Base-by-base conservation (phyloP, 257 asterid species). In the Nicotiana tabacum region DNA sequence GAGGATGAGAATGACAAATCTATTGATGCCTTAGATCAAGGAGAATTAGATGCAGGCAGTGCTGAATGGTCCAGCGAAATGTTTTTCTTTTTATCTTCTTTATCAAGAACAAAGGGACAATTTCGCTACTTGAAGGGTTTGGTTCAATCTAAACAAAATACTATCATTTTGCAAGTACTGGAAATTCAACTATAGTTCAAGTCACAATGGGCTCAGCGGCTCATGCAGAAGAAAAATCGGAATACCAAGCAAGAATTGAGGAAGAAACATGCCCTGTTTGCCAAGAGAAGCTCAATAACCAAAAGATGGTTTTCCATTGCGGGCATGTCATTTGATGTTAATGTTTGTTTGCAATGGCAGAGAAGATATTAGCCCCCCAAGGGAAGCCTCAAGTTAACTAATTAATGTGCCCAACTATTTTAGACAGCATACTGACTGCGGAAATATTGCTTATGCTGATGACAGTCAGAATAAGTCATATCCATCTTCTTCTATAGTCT, bases 81-180 rank as follows among this genome's bases (percentile, higher is more conserved):
- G 86, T 93, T 96, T 87, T 81, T 96, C 48, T 97, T 94, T 17
- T 67, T 83, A 87, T 90, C 93, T 88, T 89, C 91, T 77, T 82
- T 96, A 87, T 89, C 94, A 10, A 97, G 95, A 58, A 86, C 90
- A 85, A 94, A 89, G 87, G 98, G 98, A 82, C 98, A 96, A 86
- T 97, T 96, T 80, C 98, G 98, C 80, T 96, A 93, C 88, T 93
- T 96, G 90, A 92, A 93, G 99, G 95, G 98, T 83, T 87, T 96
- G 85, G 95, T 84, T 67, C 92, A 91, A 90, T 91, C 97, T 83
- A 93, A 88, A 80, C 91, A 88, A 87, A 87, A 37, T 60, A 76
- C 6, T 35, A 77, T 82, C 89, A 82, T 46, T 80, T 87, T 62
- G 92, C 87, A 81, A 86, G 88, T 87, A 9, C 82, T 13, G 82